Conservation (phyloP, 1,284 basidiomycete genomes). For the Sphagnurus paluster region DNA sequence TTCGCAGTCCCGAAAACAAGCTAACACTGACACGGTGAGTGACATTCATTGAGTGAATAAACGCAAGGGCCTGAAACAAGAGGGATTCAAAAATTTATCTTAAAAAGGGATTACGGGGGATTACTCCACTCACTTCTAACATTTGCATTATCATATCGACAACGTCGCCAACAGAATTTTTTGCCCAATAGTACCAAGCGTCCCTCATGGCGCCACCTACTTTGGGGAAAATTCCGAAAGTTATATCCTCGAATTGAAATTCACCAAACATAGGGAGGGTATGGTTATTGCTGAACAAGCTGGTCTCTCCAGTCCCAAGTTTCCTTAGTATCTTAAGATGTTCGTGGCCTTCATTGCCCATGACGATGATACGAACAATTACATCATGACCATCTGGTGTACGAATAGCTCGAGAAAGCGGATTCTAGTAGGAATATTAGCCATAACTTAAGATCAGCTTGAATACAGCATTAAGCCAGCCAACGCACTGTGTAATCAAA, state of each 20-base stretch:
- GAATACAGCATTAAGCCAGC: not conserved
- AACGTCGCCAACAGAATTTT: conserved; percentile 30
- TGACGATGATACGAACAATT: conserved; percentile 21
- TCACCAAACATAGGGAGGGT: conserved; percentile 27
- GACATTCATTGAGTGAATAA: conserved; percentile 11
- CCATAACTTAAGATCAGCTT: not conserved
- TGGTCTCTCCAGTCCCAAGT: conserved; percentile 20
- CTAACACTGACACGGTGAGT: conserved; percentile 24
- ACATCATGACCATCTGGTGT: conserved; percentile 23
- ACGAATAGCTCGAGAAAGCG: conserved; percentile 16
- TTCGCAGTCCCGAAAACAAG: not conserved
- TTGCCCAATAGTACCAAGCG: conserved; percentile 20
- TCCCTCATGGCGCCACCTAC: conserved; percentile 16
- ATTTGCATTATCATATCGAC: conserved; percentile 31
- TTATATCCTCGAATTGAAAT: conserved; percentile 27
- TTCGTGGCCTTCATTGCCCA: conserved; percentile 21
- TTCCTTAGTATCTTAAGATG: conserved; percentile 24
- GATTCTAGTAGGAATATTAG: too few species aligned
- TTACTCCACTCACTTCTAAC: conserved; percentile 24
- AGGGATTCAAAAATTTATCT: too few species aligned
- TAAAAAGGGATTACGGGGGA: too few species aligned
- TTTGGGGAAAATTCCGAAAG: conserved; percentile 29
- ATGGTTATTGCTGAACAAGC: conserved; percentile 24
- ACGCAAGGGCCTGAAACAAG: not conserved
- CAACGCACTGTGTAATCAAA: conserved; percentile 12